Evolutionary conservation across 2,329 filamentous ascomycete species (phyloP), one percentile per base, ranked within the genome.

Genomic region (Hymenoscyphus albidus): DNA sequence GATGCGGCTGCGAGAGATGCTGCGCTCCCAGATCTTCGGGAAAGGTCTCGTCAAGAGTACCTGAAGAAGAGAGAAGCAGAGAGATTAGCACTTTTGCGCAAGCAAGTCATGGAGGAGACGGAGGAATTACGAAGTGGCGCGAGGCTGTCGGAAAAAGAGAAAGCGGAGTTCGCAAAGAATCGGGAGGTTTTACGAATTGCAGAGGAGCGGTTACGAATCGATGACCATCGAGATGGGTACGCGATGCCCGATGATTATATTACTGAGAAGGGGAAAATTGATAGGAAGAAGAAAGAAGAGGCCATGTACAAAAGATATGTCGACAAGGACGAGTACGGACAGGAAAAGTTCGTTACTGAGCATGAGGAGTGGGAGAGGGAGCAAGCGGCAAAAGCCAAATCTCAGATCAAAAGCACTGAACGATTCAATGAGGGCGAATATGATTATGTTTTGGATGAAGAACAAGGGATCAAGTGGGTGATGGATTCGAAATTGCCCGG

Each of bases 331-430:
- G 91, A 96, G 72, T 89, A 89, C 71, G 93, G 93, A 4, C 88
- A 95, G 69, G 94, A 97, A 75, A 89, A 89, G 71, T 96, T 92
- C 71, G 86, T 97, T 64, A 97, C 93, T 0, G 95, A 99, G 76
- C 91, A 97, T 68, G 93, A 99, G 67, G 91, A 97, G 74, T 99
- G 94, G 94, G 95, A 99, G 76, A 81, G 87, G 64, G 94, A 98
- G 74, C 94, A 98, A 78, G 85, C 90, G 0, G 84, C 88, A 64
- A 96, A 96, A 76, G 93, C 92, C 5, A 95, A 94, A 75, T 88
- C 92, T 0, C 93, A 97, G 75, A 92, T 96, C 65, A 83, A 86
- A 69, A 86, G 87, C 62, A 80, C 87, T 0, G 92, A 96, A 74
- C 84, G 88, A 42, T 87, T 90, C 14, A 88, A 93, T 61, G 88